Percentiles rank a stretch among this genome's conserved stretches.
phyloP scores from a whole-genome alignment of 768 basidiomycete species.

The Amanita exitialis region DNA sequence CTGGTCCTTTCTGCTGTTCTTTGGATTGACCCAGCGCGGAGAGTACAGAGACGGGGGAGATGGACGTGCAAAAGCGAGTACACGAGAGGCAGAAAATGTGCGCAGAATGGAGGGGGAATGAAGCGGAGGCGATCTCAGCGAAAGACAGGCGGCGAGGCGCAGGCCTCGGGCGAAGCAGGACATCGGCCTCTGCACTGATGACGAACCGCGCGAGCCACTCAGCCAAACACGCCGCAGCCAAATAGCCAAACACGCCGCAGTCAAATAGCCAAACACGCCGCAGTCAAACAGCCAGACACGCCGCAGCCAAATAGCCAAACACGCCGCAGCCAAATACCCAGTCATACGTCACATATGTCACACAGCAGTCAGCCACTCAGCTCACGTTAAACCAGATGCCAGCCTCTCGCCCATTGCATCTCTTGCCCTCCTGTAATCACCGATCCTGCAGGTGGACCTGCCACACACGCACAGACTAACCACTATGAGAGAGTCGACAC shows the following conservation, averaged over 20 bases:
- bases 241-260: too few relatives aligned
- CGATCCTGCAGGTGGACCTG: too few relatives aligned
- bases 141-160: conserved; percentile 1
- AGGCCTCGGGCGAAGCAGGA: neutral
- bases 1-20: neutral
- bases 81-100: neutral
- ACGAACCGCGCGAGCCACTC: too few relatives aligned
- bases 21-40: conserved; percentile 7
- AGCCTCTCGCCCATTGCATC: too few relatives aligned
- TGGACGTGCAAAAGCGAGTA: neutral
- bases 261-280: too few relatives aligned
- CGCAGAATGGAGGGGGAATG: neutral
- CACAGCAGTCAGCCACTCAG: too few relatives aligned
- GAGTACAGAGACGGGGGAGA: neutral
- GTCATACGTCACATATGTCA: too few relatives aligned
- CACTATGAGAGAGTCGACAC: neutral
- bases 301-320: neutral
- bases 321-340: neutral
- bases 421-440: too few relatives aligned
- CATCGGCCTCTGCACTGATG: neutral
- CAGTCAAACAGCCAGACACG: too few relatives aligned
- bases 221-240: too few relatives aligned
- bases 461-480: too few relatives aligned
- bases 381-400: too few relatives aligned
- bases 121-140: neutral